phyloP scores from a whole-genome alignment of 805 yeast genomes.

The Suhomyces tanzawaensis region DNA sequence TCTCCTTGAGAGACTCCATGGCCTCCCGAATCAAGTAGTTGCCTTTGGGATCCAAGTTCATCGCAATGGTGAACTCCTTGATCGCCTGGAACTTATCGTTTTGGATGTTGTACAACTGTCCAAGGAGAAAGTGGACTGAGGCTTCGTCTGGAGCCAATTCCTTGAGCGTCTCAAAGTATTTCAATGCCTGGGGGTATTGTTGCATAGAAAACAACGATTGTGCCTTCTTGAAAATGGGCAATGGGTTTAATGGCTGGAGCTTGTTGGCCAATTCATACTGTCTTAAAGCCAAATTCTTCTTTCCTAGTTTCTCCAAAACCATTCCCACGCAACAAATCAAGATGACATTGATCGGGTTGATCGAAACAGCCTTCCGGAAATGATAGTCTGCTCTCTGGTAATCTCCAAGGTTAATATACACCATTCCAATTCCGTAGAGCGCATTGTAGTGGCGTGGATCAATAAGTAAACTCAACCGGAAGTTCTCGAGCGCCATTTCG shows the following conservation, averaged over 20 bases:
- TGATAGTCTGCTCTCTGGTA: constrained; percentile 80
- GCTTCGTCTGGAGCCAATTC: constrained; percentile 92
- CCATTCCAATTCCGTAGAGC: constrained; percentile 94
- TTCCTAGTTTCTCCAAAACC: constrained; percentile 76
- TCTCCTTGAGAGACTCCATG: constrained; percentile 51
- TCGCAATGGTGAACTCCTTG: constrained; percentile 81
- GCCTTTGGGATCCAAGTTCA: constrained; percentile 91
- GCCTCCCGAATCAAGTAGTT: constrained; percentile 83
- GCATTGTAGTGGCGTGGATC: constrained; percentile 91
- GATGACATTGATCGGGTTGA: constrained; percentile 88
- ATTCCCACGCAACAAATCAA: constrained; percentile 91
- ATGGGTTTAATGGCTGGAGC: constrained; percentile 79
- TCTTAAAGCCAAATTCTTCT: constrained; percentile 66
- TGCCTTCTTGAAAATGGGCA: constrained; percentile 87
- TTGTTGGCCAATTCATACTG: constrained; percentile 82
- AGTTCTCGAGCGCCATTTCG: constrained; percentile 82
- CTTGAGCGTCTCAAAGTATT: constrained; percentile 68
- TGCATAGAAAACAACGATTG: constrained; percentile 73
- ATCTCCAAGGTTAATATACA: constrained; percentile 81
- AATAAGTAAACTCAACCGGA: constrained; percentile 70
- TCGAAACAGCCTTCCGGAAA: constrained; percentile 80
- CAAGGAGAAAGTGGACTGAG: constrained; percentile 84
- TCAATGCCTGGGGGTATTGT: constrained; percentile 67
- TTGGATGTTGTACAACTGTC: constrained; percentile 77
- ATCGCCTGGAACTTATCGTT: constrained; percentile 76